Conservation (phyloP, 345 rosid species). For the Camelina laxa region DNA sequence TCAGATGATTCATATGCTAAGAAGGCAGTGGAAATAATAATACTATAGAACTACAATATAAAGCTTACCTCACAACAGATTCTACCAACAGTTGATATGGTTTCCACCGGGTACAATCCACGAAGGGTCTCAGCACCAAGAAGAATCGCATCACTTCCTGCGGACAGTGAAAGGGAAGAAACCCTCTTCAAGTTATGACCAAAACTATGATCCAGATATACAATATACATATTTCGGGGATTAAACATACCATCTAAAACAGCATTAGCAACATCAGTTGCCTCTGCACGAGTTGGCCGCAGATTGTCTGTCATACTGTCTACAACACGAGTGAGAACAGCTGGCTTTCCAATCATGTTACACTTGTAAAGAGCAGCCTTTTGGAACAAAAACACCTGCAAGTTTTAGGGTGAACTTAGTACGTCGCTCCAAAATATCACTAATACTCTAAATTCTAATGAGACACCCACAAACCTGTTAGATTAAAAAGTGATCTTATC, state of each 20-base stretch:
- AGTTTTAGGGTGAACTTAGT: slow-evolving; percentile 22
- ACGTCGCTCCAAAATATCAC: slow-evolving; percentile 11
- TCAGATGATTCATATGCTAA: slow-evolving; percentile 1
- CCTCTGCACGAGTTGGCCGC: slow-evolving; percentile 97
- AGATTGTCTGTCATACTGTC: slow-evolving; percentile 97
- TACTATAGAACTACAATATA: neutral
- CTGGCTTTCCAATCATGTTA: slow-evolving; percentile 98
- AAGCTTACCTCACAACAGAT: slow-evolving; percentile 86
- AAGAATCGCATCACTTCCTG: slow-evolving; percentile 98
- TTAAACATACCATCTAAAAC: slow-evolving; percentile 81
- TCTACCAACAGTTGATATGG: slow-evolving; percentile 85
- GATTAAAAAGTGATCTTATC: too few relatives aligned
- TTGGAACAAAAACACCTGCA: slow-evolving; percentile 92
- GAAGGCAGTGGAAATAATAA: neutral
- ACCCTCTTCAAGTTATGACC: neutral
- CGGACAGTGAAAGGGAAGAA: slow-evolving; percentile 20
- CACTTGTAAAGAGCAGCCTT: slow-evolving; percentile 95
- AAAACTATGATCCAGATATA: slow-evolving; percentile 23
- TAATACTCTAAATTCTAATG: slow-evolving; percentile 28
- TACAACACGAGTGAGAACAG: slow-evolving; percentile 95
- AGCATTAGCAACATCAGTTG: slow-evolving; percentile 99
- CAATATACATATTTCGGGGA: neutral
- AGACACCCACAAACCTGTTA: slow-evolving; percentile 11
- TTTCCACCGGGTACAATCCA: slow-evolving; percentile 89
- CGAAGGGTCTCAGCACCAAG: slow-evolving; percentile 98